Conservation (phyloP, 2,329 filamentous ascomycete species). For the Colletotrichum falcatum region DNA sequence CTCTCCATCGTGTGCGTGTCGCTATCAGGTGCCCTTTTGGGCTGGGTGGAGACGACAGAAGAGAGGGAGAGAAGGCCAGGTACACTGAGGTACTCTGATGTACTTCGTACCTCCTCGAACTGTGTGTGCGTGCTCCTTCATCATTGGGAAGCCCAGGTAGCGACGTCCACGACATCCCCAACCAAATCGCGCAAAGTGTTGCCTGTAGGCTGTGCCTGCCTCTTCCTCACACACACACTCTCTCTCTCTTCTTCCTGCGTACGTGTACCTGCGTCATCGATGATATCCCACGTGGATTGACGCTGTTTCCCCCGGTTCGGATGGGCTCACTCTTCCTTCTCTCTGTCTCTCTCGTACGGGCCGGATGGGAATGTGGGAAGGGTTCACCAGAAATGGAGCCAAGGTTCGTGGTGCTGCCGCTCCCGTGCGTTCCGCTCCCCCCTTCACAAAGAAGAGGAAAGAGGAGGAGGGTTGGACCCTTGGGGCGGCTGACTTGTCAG, state of each 20-base stretch:
- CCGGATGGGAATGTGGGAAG: slow-evolving; percentile 11
- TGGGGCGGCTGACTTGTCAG: slow-evolving; percentile 8
- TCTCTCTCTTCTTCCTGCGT: neutral
- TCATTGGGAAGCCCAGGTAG: slow-evolving; percentile 19
- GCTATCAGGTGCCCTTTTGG: slow-evolving; percentile 36
- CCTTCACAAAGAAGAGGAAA: slow-evolving; percentile 12
- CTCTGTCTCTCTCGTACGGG: neutral
- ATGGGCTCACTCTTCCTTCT: neutral
- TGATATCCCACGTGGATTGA: slow-evolving; percentile 22
- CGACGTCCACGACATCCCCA: slow-evolving; percentile 8
- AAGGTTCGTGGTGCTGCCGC: slow-evolving; percentile 34
- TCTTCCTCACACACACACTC: neutral
- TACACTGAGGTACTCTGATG: slow-evolving; percentile 32
- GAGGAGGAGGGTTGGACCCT: slow-evolving; percentile 33
- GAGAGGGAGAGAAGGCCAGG: neutral
- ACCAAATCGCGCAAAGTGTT: slow-evolving; percentile 5
- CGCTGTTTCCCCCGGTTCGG: slow-evolving; percentile 12
- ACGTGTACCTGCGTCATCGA: slow-evolving; percentile 36
- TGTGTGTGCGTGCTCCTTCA: slow-evolving; percentile 14
- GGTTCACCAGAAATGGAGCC: slow-evolving; percentile 20
- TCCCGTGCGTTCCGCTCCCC: slow-evolving; percentile 41
- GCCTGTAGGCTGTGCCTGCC: slow-evolving; percentile 16
- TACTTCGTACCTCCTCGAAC: slow-evolving; percentile 29
- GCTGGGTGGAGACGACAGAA: slow-evolving; percentile 9
- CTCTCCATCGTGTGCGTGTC: slow-evolving; percentile 35